Base-by-base conservation (phyloP, 306 rosid genomes). In the Acacia crassicarpa region DNA sequence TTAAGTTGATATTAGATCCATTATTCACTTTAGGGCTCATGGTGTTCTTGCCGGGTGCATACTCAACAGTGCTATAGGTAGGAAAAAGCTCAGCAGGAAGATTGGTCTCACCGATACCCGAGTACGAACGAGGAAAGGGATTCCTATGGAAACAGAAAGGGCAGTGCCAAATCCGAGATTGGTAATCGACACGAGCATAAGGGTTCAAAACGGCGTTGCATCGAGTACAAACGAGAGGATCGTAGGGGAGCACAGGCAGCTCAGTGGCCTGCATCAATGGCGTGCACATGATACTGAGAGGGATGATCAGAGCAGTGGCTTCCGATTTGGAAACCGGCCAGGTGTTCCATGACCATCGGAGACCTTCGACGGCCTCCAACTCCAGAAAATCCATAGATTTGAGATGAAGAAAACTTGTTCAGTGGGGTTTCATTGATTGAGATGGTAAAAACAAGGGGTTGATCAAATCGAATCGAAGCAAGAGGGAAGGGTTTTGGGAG, bases 1-100 rank as follows among this genome's bases (percentile, higher is more conserved):
- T 85, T 65, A 72, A 48, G 78, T 72, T 84, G 45, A 51, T 8
- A 77, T 35, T 82, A 16, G 82, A 66, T 48, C 79, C 85, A 49
- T 84, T 27, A 75, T 80, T 84, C 6, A 78, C 67, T 35, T 25
- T 23, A 2, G 85, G 77, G 70, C 80, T 85, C 33, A 68, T 32
- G 46, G 53, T 67, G 46, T 68, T 84, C 76, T 82, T 69, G 27
- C 62, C 79, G 12, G 87, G 87, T 32, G 92, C 84, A 81, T 94
- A 92, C 51, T 94, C 97, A 35, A 94, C 97, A 23, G 93, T 80
- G 82, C 93, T 89, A 78, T 92, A 94, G n/a, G 97, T 92, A 1
- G 97, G 98, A 82, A 91, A 94, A 56, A 94, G 98, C 87, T 94
- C 95, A 3, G 98, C 98, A 22, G 98, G 98, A 63, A 94, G 95